Evolutionary conservation across 352 stramenopile genomes (phyloP).

Genomic region (Pythium chondricola): DNA sequence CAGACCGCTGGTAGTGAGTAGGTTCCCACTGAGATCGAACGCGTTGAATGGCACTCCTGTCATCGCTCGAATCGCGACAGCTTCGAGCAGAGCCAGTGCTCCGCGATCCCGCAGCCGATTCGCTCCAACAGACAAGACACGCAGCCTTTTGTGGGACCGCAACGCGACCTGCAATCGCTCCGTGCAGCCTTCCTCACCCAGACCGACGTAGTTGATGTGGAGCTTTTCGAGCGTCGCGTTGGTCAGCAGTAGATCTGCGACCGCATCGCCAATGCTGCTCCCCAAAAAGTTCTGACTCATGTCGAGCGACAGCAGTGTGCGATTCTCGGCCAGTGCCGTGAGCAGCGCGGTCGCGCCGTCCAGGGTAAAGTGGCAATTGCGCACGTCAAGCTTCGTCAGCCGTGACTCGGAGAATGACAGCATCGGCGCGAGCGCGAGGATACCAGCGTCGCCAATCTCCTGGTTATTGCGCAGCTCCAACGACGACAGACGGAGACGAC

Average conservation of each 20-base stretch:
- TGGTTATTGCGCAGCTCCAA: slow-evolving; percentile 68
- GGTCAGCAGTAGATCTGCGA: slow-evolving; percentile 54
- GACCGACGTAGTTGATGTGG: slow-evolving; percentile 56
- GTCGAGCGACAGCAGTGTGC: slow-evolving; percentile 48
- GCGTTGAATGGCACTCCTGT: slow-evolving; percentile 30
- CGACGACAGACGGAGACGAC: slow-evolving; percentile 35
- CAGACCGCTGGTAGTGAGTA: slow-evolving; percentile 52
- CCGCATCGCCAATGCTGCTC: slow-evolving; percentile 49
- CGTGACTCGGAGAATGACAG: slow-evolving; percentile 18
- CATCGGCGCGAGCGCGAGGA: slow-evolving; percentile 62
- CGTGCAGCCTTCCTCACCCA: slow-evolving; percentile 46
- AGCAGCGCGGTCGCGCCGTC: slow-evolving; percentile 56
- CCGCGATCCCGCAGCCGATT: slow-evolving; percentile 68
- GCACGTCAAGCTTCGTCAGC: slow-evolving; percentile 58
- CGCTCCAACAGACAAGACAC: slow-evolving; percentile 46
- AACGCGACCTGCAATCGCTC: slow-evolving; percentile 39
- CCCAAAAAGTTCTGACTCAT: slow-evolving; percentile 75
- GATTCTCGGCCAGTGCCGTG: slow-evolving; percentile 45
- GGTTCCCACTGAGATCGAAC: slow-evolving; percentile 70
- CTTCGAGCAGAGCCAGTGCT: slow-evolving; percentile 34
- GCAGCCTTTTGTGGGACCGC: slow-evolving; percentile 37
- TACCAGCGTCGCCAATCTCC: slow-evolving; percentile 50
- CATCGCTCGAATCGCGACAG: slow-evolving; percentile 41
- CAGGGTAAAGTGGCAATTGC: slow-evolving; percentile 59
- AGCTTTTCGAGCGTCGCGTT: slow-evolving; percentile 48